Evolutionary conservation across 371 early-diverging fungal species (phyloP).

Genomic region (Rhizopus sp.): DNA sequence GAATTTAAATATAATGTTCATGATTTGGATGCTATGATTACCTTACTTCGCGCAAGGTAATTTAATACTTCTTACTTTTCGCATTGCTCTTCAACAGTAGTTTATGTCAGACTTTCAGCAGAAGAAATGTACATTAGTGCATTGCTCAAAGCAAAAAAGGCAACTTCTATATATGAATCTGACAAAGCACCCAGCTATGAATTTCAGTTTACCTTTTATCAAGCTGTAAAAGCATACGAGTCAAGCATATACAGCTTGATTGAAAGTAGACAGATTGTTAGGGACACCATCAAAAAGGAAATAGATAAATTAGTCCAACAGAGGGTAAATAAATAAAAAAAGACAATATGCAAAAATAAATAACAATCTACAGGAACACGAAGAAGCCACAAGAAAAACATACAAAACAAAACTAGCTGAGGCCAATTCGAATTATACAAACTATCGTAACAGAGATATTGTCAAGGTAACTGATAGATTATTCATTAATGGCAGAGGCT

Average conservation of each 20-base stretch:
- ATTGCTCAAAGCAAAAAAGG: conserved; percentile 32
- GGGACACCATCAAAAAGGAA: conserved; percentile 20
- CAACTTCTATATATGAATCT: conserved; percentile 20
- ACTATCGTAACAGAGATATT: conserved; percentile 43
- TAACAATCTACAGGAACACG: conserved; percentile 28
- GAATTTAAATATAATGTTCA: conserved; percentile 45
- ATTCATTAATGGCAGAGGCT: neutral
- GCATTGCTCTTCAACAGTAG: neutral
- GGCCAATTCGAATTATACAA: conserved; percentile 36
- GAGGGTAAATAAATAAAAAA: conserved; percentile 12
- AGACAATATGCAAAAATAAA: neutral
- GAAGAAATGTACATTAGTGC: conserved; percentile 42
- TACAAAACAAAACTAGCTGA: conserved; percentile 31
- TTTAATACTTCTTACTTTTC: neutral
- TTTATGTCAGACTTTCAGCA: conserved; percentile 21
- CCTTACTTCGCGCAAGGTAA: conserved; percentile 41
- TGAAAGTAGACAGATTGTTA: conserved; percentile 24
- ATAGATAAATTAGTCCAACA: conserved; percentile 19
- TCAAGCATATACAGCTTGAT: conserved; percentile 28
- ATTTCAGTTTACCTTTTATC: conserved; percentile 20
- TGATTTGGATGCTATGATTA: conserved; percentile 42
- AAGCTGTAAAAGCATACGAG: conserved; percentile 37
- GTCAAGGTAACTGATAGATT: conserved; percentile 29
- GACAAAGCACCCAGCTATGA: conserved; percentile 11
- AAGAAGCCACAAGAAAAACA: conserved; percentile 36